phyloP scores from a whole-genome alignment of 2,329 filamentous ascomycete genomes.

The Colletotrichum camelliae region DNA sequence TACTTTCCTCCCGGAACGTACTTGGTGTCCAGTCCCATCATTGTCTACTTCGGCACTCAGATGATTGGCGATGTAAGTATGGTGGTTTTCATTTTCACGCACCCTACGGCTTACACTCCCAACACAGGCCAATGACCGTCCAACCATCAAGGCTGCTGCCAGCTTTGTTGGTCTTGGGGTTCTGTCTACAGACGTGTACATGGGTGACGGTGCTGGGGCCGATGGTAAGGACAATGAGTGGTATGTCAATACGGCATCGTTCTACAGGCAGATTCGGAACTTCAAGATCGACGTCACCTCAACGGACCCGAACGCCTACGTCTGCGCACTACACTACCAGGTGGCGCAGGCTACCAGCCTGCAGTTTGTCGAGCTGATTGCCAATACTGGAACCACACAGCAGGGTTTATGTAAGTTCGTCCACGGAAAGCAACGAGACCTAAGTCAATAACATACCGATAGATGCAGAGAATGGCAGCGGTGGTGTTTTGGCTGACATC shows the following conservation, averaged over 20 bases:
- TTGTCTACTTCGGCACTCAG: slow-evolving; percentile 10
- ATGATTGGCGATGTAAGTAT: background rate
- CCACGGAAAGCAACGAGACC: background rate
- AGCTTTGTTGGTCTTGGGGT: slow-evolving; percentile 61
- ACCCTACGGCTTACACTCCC: rapidly evolving
- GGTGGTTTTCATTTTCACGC: rapidly evolving
- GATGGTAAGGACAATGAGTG: slow-evolving; percentile 38
- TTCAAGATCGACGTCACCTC: background rate
- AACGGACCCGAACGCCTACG: background rate
- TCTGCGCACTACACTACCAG: slow-evolving; percentile 51
- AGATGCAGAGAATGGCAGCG: slow-evolving; percentile 36
- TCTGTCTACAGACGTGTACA: slow-evolving; percentile 52
- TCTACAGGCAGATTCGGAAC: background rate
- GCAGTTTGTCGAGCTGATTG: slow-evolving; percentile 53
- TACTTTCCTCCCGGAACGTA: slow-evolving; percentile 25
- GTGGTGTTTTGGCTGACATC: slow-evolving; percentile 60
- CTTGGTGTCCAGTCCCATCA: slow-evolving; percentile 15
- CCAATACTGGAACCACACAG: slow-evolving; percentile 26
- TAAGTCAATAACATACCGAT: rapidly evolving
- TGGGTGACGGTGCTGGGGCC: background rate
- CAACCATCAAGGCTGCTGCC: slow-evolving; percentile 57
- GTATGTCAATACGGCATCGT: slow-evolving; percentile 34
- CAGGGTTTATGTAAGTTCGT: background rate
- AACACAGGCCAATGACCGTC: slow-evolving; percentile 31
- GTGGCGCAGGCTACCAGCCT: slow-evolving; percentile 62